phyloP scores from a whole-genome alignment of 1,284 basidiomycete species.

The Tetrapyrgos nigripes region DNA sequence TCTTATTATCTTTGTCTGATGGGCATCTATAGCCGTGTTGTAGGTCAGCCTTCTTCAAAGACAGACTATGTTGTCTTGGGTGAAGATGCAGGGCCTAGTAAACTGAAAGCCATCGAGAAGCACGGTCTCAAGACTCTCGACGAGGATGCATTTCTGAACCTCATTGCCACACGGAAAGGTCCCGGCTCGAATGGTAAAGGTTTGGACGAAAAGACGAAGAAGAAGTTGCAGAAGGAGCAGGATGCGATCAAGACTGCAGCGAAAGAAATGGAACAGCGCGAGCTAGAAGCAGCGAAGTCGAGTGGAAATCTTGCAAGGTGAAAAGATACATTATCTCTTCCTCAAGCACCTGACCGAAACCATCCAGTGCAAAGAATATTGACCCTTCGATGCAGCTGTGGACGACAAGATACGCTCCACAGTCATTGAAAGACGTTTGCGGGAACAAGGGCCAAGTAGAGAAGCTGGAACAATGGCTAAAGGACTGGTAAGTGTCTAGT shows the following conservation, averaged over 20 bases:
- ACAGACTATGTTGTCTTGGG: constrained; percentile 94
- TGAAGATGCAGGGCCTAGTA: constrained; percentile 86
- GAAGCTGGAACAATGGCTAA: constrained; percentile 87
- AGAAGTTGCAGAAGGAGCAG: constrained; percentile 86
- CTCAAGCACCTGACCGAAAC: background rate
- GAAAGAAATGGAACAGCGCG: constrained; percentile 76
- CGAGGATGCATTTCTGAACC: constrained; percentile 88
- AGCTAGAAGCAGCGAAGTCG: constrained; percentile 59
- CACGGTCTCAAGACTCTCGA: constrained; percentile 77
- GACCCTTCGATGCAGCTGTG: constrained; percentile 78
- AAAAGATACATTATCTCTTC: background rate
- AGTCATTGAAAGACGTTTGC: constrained; percentile 88
- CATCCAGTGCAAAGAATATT: constrained; percentile 31
- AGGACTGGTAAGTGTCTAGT: constrained; percentile 71
- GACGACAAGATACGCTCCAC: constrained; percentile 96
- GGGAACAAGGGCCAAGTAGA: constrained; percentile 94
- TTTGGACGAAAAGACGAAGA: constrained; percentile 82
- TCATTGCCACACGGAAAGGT: constrained; percentile 75
- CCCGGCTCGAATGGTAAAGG: constrained; percentile 40
- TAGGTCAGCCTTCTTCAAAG: constrained; percentile 86
- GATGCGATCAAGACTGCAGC: constrained; percentile 77
- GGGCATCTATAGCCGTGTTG: constrained; percentile 72
- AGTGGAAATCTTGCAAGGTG: constrained; percentile 6
- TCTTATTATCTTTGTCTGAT: background rate
- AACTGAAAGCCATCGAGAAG: constrained; percentile 86